A percentile compares a stretch with the other conserved stretches of the same genome.
Evolutionary conservation across 345 rosid species (phyloP).

Genomic region (Salix suchowensis): DNA sequence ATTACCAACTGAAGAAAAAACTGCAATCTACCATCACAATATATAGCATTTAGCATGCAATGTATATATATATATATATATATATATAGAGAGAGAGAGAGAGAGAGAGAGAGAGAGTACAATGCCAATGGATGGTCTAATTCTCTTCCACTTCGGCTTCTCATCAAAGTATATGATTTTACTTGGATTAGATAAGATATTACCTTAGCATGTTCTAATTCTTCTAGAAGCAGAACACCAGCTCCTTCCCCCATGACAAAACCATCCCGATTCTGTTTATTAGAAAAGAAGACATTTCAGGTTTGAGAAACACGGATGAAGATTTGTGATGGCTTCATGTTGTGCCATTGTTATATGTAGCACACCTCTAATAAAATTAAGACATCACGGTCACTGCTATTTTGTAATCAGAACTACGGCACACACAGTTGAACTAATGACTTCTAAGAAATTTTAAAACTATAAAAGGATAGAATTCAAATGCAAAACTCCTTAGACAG

Average conservation of each 20-base stretch:
- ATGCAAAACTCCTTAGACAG: neutral
- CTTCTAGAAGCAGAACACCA: constrained; percentile 92
- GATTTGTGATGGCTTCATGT: neutral
- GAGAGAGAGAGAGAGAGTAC: neutral
- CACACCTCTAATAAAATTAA: neutral
- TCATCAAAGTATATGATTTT: neutral
- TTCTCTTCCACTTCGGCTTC: neutral
- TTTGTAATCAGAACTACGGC: neutral
- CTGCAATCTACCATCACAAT: neutral
- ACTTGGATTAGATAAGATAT: neutral
- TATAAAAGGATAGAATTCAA: neutral
- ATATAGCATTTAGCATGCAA: neutral
- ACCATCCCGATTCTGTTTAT: constrained; percentile 84
- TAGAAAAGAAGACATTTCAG: constrained; percentile 6
- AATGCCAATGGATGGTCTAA: neutral
- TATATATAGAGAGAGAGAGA: neutral
- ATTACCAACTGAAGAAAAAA: neutral
- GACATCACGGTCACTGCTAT: neutral
- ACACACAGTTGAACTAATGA: neutral
- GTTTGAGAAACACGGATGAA: neutral
- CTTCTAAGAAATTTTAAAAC: neutral
- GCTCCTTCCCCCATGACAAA: constrained; percentile 99
- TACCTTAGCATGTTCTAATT: constrained; percentile 97
- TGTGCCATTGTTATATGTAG: neutral
- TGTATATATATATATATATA: neutral